phyloP scores from a whole-genome alignment of 148 eudicot genomes.

The Amaranthus hypochondriacus region DNA sequence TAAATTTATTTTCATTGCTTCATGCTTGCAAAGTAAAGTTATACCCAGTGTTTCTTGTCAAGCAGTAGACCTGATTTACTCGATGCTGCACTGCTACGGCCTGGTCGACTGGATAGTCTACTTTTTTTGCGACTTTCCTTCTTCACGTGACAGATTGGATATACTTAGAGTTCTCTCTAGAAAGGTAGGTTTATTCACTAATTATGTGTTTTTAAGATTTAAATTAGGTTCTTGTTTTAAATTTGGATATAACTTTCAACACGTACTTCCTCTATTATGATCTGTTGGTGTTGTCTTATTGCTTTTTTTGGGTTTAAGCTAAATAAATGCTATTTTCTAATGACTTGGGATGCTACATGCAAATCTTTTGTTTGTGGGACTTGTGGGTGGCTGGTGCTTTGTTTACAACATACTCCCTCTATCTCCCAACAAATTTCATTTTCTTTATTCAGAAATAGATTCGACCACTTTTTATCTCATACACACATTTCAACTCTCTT shows the following conservation, averaged over 20 bases:
- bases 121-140: constrained; percentile 96
- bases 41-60: constrained; percentile 17
- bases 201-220: background rate
- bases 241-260: background rate
- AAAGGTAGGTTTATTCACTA: constrained; percentile 41
- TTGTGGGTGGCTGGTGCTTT: constrained; percentile 1
- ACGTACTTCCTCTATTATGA: background rate
- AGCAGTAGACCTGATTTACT: constrained; percentile 97
- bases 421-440: too few relatives aligned
- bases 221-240: background rate
- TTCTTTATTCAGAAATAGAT: too few relatives aligned
- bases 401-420: background rate
- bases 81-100: constrained; percentile 96
- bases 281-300: background rate
- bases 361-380: background rate
- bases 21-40: constrained; percentile 8
- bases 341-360: background rate
- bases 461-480: too few relatives aligned
- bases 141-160: constrained; percentile 69
- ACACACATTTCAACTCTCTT: too few relatives aligned
- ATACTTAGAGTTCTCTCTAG: constrained; percentile 81
- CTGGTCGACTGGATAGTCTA: constrained; percentile 94
- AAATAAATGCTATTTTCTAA: background rate
- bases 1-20: background rate
- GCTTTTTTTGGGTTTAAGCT: background rate